phyloP scores from a whole-genome alignment of 805 yeast genomes.

The Priceomyces carsonii region DNA sequence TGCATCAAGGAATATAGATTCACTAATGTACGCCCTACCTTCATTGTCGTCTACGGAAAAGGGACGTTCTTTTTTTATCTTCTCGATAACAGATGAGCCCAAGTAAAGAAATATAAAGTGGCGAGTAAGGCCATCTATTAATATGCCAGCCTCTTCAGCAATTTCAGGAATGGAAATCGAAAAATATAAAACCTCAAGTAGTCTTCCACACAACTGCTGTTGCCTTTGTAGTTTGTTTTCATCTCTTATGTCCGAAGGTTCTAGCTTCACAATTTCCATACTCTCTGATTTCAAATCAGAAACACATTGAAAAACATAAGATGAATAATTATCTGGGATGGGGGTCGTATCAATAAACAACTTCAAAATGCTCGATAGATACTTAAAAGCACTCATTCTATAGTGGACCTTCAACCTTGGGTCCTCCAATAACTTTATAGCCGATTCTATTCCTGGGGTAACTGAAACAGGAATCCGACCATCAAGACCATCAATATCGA shows the following conservation, averaged over 20 bases:
- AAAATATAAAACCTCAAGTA: slow-evolving; percentile 72
- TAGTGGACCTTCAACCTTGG: slow-evolving; percentile 62
- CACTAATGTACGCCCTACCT: slow-evolving; percentile 69
- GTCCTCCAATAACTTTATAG: slow-evolving; percentile 73
- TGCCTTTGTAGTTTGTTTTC: slow-evolving; percentile 53
- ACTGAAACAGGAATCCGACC: slow-evolving; percentile 66
- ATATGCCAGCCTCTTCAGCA: slow-evolving; percentile 60
- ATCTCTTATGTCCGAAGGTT: slow-evolving; percentile 48
- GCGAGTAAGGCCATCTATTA: slow-evolving; percentile 67
- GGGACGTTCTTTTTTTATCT: slow-evolving; percentile 63
- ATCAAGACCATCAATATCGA: slow-evolving; percentile 68
- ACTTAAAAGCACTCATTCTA: slow-evolving; percentile 74
- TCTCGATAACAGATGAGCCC: slow-evolving; percentile 69
- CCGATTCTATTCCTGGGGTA: slow-evolving; percentile 81
- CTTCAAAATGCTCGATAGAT: slow-evolving; percentile 64
- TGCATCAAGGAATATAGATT: slow-evolving; percentile 70
- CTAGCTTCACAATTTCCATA: slow-evolving; percentile 31
- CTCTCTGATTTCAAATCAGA: slow-evolving; percentile 43
- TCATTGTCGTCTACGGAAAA: slow-evolving; percentile 80
- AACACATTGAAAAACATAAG: slow-evolving; percentile 52
- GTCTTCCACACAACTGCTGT: slow-evolving; percentile 61
- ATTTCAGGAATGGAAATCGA: slow-evolving; percentile 76
- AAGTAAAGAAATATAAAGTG: slow-evolving; percentile 80
- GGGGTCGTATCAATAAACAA: slow-evolving; percentile 62
- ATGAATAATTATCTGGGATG: slow-evolving; percentile 44